Percentiles rank a stretch among this genome's conserved stretches.
phyloP scores from a whole-genome alignment of 345 rosid species.

The Corymbia maculata region DNA sequence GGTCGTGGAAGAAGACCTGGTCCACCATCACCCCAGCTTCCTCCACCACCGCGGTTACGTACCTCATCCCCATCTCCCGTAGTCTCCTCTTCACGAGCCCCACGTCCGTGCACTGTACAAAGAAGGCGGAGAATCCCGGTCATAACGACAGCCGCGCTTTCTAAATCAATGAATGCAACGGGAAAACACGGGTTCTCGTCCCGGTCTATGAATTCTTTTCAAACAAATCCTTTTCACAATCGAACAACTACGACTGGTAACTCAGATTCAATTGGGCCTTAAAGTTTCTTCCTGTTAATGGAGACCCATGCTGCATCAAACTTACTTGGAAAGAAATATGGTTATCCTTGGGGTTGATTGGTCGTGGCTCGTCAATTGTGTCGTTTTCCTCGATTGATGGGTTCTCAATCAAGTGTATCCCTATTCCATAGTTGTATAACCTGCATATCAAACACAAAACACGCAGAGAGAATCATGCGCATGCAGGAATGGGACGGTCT shows the following conservation, averaged over 20 bases:
- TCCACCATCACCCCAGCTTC: constrained; percentile 27
- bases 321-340: constrained; percentile 38
- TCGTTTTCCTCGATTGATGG: constrained; percentile 7
- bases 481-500: not conserved
- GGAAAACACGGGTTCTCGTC: not conserved
- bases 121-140: not conserved
- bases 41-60: constrained; percentile 17
- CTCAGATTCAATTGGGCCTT: not conserved
- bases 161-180: not conserved
- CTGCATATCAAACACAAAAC: not conserved
- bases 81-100: constrained; percentile 26
- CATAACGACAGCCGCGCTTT: not conserved
- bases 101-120: constrained; percentile 20
- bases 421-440: constrained; percentile 26
- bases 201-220: not conserved
- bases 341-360: constrained; percentile 30
- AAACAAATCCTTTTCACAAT: not conserved
- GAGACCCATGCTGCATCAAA: not conserved
- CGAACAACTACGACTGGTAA: not conserved
- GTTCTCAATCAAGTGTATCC: constrained; percentile 24
- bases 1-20: constrained; percentile 37
- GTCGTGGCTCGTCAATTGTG: not conserved
- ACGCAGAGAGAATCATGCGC: not conserved
- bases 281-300: not conserved
- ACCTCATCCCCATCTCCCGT: constrained; percentile 15